These are phyloP conservation scores for Neolentinus lepideus DNA, from an alignment of 1,284 basidiomycete species.

Conservation along the genomic window DNA sequence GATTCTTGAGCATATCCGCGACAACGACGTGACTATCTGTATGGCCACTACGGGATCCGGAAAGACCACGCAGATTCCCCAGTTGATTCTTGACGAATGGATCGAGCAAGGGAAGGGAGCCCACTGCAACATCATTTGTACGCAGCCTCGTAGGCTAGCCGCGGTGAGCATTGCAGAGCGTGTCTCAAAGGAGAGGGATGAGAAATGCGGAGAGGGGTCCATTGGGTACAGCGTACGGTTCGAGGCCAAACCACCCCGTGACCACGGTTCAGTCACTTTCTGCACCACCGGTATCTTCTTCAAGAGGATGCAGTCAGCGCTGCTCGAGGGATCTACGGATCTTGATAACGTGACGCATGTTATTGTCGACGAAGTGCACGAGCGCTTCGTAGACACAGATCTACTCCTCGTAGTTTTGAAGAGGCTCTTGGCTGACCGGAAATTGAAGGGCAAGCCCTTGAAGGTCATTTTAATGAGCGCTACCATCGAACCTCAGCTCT, in stretches of 20 bases:
- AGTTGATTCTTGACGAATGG: slow-evolving; percentile 84
- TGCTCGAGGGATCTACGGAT: slow-evolving; percentile 32
- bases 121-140: slow-evolving; percentile 88
- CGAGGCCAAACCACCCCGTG: slow-evolving; percentile 75
- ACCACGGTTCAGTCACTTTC: slow-evolving; percentile 86
- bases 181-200: slow-evolving; percentile 86
- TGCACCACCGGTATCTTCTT: slow-evolving; percentile 94
- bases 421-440: slow-evolving; percentile 75
- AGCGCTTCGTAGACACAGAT: slow-evolving; percentile 94
- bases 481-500: slow-evolving; percentile 87
- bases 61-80: slow-evolving; percentile 95
- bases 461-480: slow-evolving; percentile 95
- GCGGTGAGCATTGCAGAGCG: slow-evolving; percentile 92
- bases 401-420: slow-evolving; percentile 89
- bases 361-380: slow-evolving; percentile 94
- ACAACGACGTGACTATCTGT: slow-evolving; percentile 86
- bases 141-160: slow-evolving; percentile 89
- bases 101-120: slow-evolving; percentile 78
- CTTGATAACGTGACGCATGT: slow-evolving; percentile 89
- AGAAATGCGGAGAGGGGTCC: slow-evolving; percentile 55
- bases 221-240: slow-evolving; percentile 95
- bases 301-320: slow-evolving; percentile 78
- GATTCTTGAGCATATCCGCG: slow-evolving; percentile 63
- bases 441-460: slow-evolving; percentile 67
- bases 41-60: slow-evolving; percentile 96